These are phyloP conservation scores for Pleurostoma richardsiae DNA, from an alignment of 2,329 filamentous ascomycete species.

Conservation along the genomic window DNA sequence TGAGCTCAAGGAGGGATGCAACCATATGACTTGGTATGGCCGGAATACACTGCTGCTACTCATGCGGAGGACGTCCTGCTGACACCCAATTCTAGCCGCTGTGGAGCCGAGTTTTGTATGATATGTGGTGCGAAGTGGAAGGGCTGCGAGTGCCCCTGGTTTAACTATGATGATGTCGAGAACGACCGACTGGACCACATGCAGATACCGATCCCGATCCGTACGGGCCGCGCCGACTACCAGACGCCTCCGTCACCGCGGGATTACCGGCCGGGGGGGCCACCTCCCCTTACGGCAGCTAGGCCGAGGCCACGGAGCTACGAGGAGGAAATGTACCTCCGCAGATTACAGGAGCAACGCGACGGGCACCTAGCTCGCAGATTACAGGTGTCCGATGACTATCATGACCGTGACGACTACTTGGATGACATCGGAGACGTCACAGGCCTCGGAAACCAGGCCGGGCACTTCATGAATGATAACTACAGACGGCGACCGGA, in stretches of 20 bases:
- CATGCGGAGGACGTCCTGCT: constrained; percentile 6
- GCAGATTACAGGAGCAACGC: constrained; percentile 39
- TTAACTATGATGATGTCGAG: constrained; percentile 57
- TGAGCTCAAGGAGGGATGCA: constrained; percentile 76
- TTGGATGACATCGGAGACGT: constrained; percentile 28
- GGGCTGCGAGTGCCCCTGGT: constrained; percentile 76
- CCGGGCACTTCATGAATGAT: constrained; percentile 57
- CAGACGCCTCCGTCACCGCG: constrained; percentile 17
- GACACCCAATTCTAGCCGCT: constrained; percentile 46
- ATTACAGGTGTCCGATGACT: constrained; percentile 27
- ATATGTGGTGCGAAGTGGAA: constrained; percentile 80
- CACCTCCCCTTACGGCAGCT: constrained; percentile 11
- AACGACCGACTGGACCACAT: constrained; percentile 50
- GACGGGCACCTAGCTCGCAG: constrained; percentile 35
- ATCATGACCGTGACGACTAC: constrained; percentile 28
- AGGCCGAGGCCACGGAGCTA: constrained; percentile 28
- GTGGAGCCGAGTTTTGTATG: constrained; percentile 83
- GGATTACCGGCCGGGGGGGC: constrained; percentile 21
- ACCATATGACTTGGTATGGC: constrained; percentile 80
- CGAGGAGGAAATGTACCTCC: constrained; percentile 41
- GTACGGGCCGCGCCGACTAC: constrained; percentile 1
- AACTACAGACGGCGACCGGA: constrained; percentile 42
- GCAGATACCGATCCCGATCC: constrained; percentile 33
- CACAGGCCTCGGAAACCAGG: constrained; percentile 43
- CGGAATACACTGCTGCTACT: background rate